Evolutionary conservation across 208 protist species (phyloP).

Genomic region (Acanthamoeba healyi): DNA sequence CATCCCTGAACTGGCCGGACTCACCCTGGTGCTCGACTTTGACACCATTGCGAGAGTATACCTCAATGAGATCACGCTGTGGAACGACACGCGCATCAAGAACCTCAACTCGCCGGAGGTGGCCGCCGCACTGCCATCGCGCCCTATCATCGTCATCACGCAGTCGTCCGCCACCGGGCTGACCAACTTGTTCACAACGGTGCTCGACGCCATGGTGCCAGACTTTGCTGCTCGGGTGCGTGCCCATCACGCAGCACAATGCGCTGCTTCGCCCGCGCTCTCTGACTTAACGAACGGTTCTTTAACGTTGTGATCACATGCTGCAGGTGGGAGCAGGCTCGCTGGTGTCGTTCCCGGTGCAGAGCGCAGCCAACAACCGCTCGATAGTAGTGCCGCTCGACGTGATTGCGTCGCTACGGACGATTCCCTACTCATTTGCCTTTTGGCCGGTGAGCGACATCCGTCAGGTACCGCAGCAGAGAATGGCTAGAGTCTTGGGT

Average conservation of each 20-base stretch:
- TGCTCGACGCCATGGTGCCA: neutral
- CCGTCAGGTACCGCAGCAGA: neutral
- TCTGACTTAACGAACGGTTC: too few relatives aligned
- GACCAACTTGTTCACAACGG: neutral
- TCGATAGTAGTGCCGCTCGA: neutral
- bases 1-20: neutral
- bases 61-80: neutral
- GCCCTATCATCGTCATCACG: neutral
- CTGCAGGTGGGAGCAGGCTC: neutral
- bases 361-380: neutral
- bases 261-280: too few relatives aligned
- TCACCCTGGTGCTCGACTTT: slow-evolving; percentile 25
- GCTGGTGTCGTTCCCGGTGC: neutral
- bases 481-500: neutral
- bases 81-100: too few relatives aligned
- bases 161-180: neutral
- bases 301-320: neutral
- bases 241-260: neutral
- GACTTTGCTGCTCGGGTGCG: neutral
- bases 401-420: neutral
- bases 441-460: neutral
- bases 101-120: too few relatives aligned
- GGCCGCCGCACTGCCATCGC: too few relatives aligned
- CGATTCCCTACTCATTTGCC: neutral
- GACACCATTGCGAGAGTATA: slow-evolving; percentile 28